A percentile compares a stretch with the other conserved stretches of the same genome.
Evolutionary conservation across 1,284 basidiomycete species (phyloP).

Genomic region (Trichosporon coremiiforme): DNA sequence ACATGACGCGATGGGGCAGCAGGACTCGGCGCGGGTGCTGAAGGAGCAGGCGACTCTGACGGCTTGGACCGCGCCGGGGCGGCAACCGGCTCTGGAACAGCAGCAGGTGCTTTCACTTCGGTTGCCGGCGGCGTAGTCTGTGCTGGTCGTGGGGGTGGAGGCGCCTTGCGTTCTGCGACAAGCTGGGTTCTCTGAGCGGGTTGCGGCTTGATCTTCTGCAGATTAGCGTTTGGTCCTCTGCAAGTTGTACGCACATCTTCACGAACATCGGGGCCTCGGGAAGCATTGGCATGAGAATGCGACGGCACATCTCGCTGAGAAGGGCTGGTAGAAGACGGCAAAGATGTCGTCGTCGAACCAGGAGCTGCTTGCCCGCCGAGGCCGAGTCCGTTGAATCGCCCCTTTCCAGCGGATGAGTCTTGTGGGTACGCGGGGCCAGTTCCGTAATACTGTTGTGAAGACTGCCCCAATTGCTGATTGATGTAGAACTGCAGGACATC

Average conservation of each 20-base stretch:
- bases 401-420: neutral
- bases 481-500: conserved; percentile 99
- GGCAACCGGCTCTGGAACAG: neutral
- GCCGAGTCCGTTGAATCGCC: conserved; percentile 1
- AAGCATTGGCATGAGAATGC: neutral
- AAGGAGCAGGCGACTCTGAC: conserved; percentile 28
- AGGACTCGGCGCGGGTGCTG: conserved; percentile 57
- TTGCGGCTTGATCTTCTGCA: conserved; percentile 6
- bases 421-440: neutral
- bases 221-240: no score
- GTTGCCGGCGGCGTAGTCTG: conserved; percentile 17
- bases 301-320: neutral
- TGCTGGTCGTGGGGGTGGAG: conserved; percentile 57
- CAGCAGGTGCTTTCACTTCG: neutral
- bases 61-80: neutral
- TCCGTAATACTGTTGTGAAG: conserved; percentile 10
- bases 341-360: neutral
- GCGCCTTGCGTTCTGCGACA: conserved; percentile 53
- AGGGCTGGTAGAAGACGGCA: no score
- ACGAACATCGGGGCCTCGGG: neutral
- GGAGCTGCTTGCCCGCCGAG: neutral
- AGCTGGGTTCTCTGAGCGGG: conserved; percentile 33
- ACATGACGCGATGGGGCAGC: conserved; percentile 59
- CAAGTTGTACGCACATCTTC: no score
- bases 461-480: conserved; percentile 73